These are phyloP conservation scores for Astrephomene gubernaculifera DNA, from an alignment of 139 green algal species.

Conservation along the genomic window DNA sequence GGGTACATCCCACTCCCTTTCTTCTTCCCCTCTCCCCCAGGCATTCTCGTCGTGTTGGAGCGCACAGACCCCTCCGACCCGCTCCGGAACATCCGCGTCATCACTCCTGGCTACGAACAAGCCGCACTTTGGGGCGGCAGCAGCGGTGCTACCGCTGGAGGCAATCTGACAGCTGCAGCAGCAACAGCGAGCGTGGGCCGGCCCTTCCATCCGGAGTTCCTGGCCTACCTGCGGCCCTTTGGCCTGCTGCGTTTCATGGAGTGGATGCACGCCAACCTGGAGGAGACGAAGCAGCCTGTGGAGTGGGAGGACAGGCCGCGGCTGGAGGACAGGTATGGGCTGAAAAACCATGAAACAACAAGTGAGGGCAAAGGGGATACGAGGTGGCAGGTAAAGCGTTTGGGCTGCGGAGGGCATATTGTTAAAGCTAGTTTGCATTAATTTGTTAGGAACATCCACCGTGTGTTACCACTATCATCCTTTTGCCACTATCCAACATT, in stretches of 20 bases:
- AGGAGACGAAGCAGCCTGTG: neutral
- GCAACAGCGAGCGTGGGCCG: too few relatives aligned
- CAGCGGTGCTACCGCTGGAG: neutral
- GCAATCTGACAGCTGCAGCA: too few relatives aligned
- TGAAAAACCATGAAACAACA: too few relatives aligned
- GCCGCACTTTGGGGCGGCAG: neutral
- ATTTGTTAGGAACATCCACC: too few relatives aligned
- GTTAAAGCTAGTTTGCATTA: too few relatives aligned
- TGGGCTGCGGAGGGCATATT: too few relatives aligned
- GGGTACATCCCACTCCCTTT: neutral
- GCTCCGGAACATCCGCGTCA: constrained; percentile 53
- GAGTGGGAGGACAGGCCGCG: constrained; percentile 29
- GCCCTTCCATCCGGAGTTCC: constrained; percentile 49
- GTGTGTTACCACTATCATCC: too few relatives aligned
- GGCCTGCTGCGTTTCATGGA: constrained; percentile 53
- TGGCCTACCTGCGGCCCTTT: constrained; percentile 40
- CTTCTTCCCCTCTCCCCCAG: neutral
- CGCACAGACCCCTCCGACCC: constrained; percentile 54
- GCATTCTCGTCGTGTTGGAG: constrained; percentile 27
- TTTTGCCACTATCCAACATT: too few relatives aligned
- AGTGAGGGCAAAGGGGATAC: too few relatives aligned
- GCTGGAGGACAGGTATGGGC: constrained; percentile 8
- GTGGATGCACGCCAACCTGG: constrained; percentile 46
- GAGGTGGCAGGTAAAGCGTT: too few relatives aligned
- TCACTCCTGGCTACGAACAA: constrained; percentile 50